Base-by-base conservation (phyloP, 371 early-diverging fungal species). In the Mortierella sp. region DNA sequence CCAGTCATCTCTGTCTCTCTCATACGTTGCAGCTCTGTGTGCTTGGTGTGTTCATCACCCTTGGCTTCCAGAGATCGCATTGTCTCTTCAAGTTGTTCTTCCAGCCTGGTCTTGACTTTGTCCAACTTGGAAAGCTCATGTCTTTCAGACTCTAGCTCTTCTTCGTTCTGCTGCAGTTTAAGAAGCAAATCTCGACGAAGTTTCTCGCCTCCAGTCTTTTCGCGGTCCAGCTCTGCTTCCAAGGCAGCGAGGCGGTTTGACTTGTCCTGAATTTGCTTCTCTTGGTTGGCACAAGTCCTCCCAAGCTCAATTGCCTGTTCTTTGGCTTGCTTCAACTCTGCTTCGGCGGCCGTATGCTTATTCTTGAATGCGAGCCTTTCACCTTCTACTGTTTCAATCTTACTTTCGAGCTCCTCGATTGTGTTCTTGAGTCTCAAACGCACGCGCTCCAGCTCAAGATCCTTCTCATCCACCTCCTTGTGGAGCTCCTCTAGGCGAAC, bases 1-100 rank as follows among this genome's bases (percentile, higher is more conserved):
- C 88, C 86, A 1, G 81, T 64, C 59, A 95, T 82, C 83, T 95
- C 96, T n/a, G 84, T 75, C 77, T 95, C 95, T n/a, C 94, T 90
- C 70, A 92, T 77, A n/a, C 88, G 84, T 4, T 91, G 88, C 34
- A 92, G 76, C 75, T 94, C 95, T 0, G 76, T 80, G 66, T 92
- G 90, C 72, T 90, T 91, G 66, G 87, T 88, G 75, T 90, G 93
- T 64, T 93, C 92, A 23, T 89, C 93, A 43, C 89, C 92, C 84
- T 93, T 93, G 59, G 90, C 90, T 72, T 93, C 93, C 23, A 94
- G 83, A n/a, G 91, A 69, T 32, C 81, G 84, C 12, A 86, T 86
- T 26, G 92, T 70, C 65, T 88, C 87, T 31, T 75, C 85, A 12
- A 95, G 76, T 59, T 94, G 94, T 32, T 81, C 79, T 75, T 91